Percentiles rank a stretch among this genome's conserved stretches.
These are phyloP conservation scores for Fusarium dimerum DNA, from an alignment of 2,329 filamentous ascomycete species.

Conservation along the genomic window DNA sequence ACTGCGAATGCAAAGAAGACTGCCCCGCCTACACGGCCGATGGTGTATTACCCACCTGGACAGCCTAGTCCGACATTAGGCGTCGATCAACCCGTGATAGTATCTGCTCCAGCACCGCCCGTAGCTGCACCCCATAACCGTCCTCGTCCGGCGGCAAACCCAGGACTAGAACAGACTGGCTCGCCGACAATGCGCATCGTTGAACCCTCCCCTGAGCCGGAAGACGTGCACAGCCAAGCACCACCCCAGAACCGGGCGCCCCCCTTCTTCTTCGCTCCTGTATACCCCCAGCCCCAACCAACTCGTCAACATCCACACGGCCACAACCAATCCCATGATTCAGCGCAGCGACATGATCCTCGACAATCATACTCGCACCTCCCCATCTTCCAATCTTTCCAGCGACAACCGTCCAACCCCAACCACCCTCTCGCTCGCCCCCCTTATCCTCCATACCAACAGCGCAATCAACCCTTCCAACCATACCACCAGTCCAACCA, in stretches of 20 bases:
- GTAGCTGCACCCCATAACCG: constrained; percentile 3
- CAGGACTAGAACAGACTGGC: constrained; percentile 24
- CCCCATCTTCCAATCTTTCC: constrained; percentile 23
- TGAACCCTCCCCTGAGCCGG: constrained; percentile 35
- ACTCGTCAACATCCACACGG: constrained; percentile 8
- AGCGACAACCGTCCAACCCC: constrained; percentile 21
- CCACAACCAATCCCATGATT: constrained; percentile 14
- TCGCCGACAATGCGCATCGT: constrained; percentile 42
- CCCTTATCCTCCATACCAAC: constrained; percentile 8
- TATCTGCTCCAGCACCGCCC: constrained; percentile 3
- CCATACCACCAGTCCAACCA: constrained; percentile 10
- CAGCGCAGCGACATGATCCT: constrained; percentile 17
- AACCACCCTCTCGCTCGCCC: constrained; percentile 13
- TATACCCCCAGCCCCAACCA: constrained; percentile 26
- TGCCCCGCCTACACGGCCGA: constrained; percentile 36
- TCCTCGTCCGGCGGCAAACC: constrained; percentile 17
- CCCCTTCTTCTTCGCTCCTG: constrained; percentile 25
- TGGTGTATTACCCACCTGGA: constrained; percentile 37
- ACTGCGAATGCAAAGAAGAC: constrained; percentile 22
- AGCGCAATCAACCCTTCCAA: constrained; percentile 11
- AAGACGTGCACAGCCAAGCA: constrained; percentile 7
- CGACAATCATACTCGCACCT: constrained; percentile 18
- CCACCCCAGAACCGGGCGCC: constrained; percentile 14
- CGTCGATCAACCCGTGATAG: constrained; percentile 24
- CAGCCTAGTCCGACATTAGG: constrained; percentile 48